phyloP scores from a whole-genome alignment of 2,329 filamentous ascomycete genomes.

The Aspergillus versicolor region DNA sequence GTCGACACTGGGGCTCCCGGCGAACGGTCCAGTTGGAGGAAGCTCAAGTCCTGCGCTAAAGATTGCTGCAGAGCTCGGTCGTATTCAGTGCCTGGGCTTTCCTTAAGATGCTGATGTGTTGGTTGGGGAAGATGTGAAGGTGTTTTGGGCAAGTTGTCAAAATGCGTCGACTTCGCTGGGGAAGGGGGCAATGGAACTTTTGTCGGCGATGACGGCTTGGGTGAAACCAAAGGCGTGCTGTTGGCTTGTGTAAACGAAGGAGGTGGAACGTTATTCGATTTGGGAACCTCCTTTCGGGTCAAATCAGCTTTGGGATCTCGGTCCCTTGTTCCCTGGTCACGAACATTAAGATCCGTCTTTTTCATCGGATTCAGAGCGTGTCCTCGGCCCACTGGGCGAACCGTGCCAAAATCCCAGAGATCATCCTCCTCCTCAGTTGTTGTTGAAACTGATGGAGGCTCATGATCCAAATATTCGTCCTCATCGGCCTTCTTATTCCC shows the following conservation, averaged over 20 bases:
- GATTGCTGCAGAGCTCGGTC: slow-evolving; percentile 43
- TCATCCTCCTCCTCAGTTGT: slow-evolving; percentile 64
- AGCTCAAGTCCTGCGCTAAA: slow-evolving; percentile 41
- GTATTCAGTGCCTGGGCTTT: slow-evolving; percentile 42
- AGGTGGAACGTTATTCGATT: slow-evolving; percentile 49
- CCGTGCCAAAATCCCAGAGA: slow-evolving; percentile 97
- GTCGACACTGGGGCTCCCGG: slow-evolving; percentile 19
- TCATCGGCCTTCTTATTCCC: slow-evolving; percentile 68
- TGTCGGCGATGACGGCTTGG: slow-evolving; percentile 51
- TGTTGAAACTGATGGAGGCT: slow-evolving; percentile 37
- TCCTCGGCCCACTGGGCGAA: slow-evolving; percentile 72
- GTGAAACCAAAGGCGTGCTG: slow-evolving; percentile 34
- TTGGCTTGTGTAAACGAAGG: slow-evolving; percentile 58
- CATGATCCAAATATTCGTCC: slow-evolving; percentile 55
- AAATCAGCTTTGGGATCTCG: slow-evolving; percentile 31
- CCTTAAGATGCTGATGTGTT: slow-evolving; percentile 28
- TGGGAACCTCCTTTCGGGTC: slow-evolving; percentile 26
- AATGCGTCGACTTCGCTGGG: slow-evolving; percentile 54
- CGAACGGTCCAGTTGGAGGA: slow-evolving; percentile 37
- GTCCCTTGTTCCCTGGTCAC: slow-evolving; percentile 49
- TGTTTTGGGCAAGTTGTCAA: slow-evolving; percentile 51
- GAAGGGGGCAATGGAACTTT: slow-evolving; percentile 63
- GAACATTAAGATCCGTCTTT: slow-evolving; percentile 75
- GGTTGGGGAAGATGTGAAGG: slow-evolving; percentile 48
- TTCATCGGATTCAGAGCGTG: slow-evolving; percentile 71